phyloP scores from a whole-genome alignment of 2,329 filamentous ascomycete genomes.

The Zymoseptoria crescenta region DNA sequence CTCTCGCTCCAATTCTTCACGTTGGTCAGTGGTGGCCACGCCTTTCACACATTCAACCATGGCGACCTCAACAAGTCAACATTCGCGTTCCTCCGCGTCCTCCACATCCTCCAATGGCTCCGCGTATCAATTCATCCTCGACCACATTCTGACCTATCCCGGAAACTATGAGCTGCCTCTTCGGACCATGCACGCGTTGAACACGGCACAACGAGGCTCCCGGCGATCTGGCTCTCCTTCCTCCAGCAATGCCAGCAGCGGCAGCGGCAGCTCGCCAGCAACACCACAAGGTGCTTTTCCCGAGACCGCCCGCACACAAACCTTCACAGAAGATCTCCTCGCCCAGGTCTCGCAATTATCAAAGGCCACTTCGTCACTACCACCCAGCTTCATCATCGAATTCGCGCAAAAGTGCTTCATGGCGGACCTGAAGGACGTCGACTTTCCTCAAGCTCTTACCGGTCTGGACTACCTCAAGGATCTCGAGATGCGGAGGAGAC shows the following conservation, averaged over 20 bases:
- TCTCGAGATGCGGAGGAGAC: conserved; percentile 51
- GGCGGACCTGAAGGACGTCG: conserved; percentile 48
- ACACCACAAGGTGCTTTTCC: conserved; percentile 20
- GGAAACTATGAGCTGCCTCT: conserved; percentile 58
- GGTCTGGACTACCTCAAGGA: conserved; percentile 60
- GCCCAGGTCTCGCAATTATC: conserved; percentile 51
- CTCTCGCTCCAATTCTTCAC: neutral
- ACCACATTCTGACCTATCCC: conserved; percentile 54
- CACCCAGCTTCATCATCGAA: conserved; percentile 54
- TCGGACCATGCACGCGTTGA: conserved; percentile 60
- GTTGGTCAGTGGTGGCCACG: neutral
- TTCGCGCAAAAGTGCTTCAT: conserved; percentile 56
- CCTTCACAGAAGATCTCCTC: conserved; percentile 46
- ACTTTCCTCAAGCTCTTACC: conserved; percentile 58
- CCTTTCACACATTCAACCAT: conserved; percentile 1
- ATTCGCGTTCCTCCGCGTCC: conserved; percentile 21
- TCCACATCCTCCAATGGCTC: conserved; percentile 36
- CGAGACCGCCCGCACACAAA: conserved; percentile 30
- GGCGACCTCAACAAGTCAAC: conserved; percentile 6
- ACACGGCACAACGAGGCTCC: conserved; percentile 48
- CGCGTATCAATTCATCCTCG: conserved; percentile 41
- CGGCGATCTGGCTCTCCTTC: conserved; percentile 24
- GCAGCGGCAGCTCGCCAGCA: conserved; percentile 31
- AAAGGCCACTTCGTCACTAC: conserved; percentile 53
- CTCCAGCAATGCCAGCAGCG: conserved; percentile 23